A percentile compares a stretch with the other conserved stretches of the same genome.
phyloP scores from a whole-genome alignment of 257 asterid species.

The Solanum chiquidenum region DNA sequence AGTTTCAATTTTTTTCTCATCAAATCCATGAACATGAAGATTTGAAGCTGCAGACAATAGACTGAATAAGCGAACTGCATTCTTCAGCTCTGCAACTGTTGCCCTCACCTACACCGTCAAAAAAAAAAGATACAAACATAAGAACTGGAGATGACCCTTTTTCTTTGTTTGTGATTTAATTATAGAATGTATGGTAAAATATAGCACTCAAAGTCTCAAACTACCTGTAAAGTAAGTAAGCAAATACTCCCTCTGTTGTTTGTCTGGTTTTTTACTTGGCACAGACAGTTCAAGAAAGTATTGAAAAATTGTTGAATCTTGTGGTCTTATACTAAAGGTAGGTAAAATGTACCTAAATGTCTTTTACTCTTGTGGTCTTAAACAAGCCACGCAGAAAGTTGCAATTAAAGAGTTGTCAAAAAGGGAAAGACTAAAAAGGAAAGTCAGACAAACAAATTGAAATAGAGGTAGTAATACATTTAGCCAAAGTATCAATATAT shows the following conservation, averaged over 20 bases:
- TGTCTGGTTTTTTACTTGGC: neutral
- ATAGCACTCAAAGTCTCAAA: neutral
- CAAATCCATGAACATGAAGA: constrained; percentile 89
- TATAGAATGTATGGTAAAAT: neutral
- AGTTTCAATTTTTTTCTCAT: constrained; percentile 94
- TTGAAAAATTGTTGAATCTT: neutral
- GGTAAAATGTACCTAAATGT: neutral
- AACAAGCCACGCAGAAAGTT: neutral
- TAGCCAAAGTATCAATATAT: neutral
- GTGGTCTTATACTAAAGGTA: neutral
- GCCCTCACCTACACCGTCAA: constrained; percentile 50
- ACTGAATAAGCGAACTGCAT: constrained; percentile 95
- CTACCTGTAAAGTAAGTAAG: neutral
- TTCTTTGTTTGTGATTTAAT: neutral
- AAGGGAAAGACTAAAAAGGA: neutral
- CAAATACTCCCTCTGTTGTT: neutral
- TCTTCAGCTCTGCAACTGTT: constrained; percentile 91
- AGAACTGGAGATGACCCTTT: neutral
- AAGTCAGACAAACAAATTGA: neutral
- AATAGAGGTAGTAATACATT: neutral
- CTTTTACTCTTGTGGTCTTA: neutral
- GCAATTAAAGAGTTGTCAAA: neutral
- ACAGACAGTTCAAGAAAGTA: neutral
- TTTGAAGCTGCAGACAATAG: constrained; percentile 78
- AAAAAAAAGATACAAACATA: neutral